Evolutionary conservation across 345 rosid species (phyloP).

Genomic region (Aegle marmelos): DNA sequence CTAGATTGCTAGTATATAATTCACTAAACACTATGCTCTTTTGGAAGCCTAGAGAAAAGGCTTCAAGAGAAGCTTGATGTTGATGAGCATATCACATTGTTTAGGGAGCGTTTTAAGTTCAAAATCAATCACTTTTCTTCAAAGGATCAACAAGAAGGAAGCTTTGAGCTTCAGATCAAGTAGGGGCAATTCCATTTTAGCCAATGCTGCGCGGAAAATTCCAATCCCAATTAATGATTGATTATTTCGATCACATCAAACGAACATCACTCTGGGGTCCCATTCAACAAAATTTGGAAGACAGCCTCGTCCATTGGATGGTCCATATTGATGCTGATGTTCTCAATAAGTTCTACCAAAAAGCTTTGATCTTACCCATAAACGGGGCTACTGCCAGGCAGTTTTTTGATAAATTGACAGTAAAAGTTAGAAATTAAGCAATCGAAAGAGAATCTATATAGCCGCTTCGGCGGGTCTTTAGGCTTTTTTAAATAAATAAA

Average conservation of each 20-base stretch:
- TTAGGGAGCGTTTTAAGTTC: background rate
- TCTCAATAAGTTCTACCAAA: background rate
- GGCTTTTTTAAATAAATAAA: too few species aligned
- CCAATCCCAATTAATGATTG: background rate
- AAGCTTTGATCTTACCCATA: constrained; percentile 4
- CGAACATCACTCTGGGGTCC: constrained; percentile 2
- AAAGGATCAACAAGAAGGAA: background rate
- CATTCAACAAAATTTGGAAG: background rate
- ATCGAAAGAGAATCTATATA: too few species aligned
- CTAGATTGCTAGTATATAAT: background rate
- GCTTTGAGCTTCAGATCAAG: background rate
- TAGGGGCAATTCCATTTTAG: too few species aligned
- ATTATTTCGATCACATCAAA: background rate
- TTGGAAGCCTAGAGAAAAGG: too few species aligned
- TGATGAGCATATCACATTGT: background rate
- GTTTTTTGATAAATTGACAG: background rate
- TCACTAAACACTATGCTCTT: background rate
- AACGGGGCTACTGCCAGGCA: background rate
- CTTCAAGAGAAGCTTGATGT: background rate
- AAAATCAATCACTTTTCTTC: background rate
- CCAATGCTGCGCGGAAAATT: background rate
- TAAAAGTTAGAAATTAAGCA: background rate
- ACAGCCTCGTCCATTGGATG: constrained; percentile 4
- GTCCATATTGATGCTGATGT: constrained; percentile 6
- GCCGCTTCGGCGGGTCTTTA: background rate